Conservation (phyloP, 2,329 filamentous ascomycete genomes). For the Sarocladium kiliense region DNA sequence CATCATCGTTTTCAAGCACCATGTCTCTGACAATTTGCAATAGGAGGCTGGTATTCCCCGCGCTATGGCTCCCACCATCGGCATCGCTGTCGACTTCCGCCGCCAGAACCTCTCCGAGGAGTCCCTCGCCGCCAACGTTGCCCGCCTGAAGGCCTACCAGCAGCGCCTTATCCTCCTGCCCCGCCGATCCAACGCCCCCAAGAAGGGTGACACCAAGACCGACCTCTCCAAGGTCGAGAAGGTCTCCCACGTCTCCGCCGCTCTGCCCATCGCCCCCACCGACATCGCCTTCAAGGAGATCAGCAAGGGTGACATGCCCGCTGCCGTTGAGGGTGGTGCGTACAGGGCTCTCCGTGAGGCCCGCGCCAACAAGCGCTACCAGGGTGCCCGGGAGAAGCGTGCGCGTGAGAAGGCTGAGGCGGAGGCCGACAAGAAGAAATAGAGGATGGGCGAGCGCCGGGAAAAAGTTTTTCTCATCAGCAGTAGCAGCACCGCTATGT, state of each 20-base stretch:
- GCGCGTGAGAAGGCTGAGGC: conserved; percentile 82
- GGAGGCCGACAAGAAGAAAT: conserved; percentile 87
- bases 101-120: conserved; percentile 97
- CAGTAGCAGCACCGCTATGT: conserved; percentile 9
- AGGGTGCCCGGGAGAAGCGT: conserved; percentile 89
- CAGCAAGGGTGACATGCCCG: conserved; percentile 75
- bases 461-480: conserved; percentile 9
- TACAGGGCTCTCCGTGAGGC: conserved; percentile 81
- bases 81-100: conserved; percentile 93
- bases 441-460: conserved; percentile 32
- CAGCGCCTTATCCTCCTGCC: conserved; percentile 96
- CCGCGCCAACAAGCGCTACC: conserved; percentile 75
- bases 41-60: conserved; percentile 94
- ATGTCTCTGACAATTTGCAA: conserved; percentile 9
- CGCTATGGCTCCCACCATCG: conserved; percentile 91
- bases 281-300: conserved; percentile 65
- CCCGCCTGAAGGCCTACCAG: conserved; percentile 97
- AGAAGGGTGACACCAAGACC: conserved; percentile 90
- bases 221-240: conserved; percentile 63
- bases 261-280: conserved; percentile 69
- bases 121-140: conserved; percentile 89
- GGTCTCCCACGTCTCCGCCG: conserved; percentile 38
- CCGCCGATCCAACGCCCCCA: conserved; percentile 87
- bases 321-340: conserved; percentile 73
- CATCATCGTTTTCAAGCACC: background rate